These are phyloP conservation scores for Ophiostoma montium DNA, from an alignment of 2,329 filamentous ascomycete species.

Conservation along the genomic window DNA sequence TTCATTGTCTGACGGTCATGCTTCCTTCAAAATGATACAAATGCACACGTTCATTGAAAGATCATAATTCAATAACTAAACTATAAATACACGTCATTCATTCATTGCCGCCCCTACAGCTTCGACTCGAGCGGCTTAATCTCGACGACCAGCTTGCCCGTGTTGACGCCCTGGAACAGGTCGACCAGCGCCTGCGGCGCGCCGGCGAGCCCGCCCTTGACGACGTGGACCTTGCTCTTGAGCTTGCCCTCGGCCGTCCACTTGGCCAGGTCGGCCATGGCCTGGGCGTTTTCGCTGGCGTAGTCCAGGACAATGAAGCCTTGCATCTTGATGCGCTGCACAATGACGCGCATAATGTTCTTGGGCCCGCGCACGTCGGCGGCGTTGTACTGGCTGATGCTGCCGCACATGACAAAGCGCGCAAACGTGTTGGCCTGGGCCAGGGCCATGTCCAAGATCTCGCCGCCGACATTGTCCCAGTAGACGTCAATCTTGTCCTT, in stretches of 20 bases:
- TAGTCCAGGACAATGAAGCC: conserved; percentile 64
- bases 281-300: conserved; percentile 38
- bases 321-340: conserved; percentile 43
- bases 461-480: conserved; percentile 61
- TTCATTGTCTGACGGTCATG: too few species aligned
- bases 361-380: conserved; percentile 39
- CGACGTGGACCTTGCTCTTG: conserved; percentile 55
- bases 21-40: too few species aligned
- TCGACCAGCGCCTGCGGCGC: conserved; percentile 50
- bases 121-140: conserved; percentile 14
- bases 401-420: conserved; percentile 58
- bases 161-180: conserved; percentile 57
- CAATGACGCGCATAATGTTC: conserved; percentile 18
- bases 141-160: conserved; percentile 24
- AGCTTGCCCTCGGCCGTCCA: conserved; percentile 63
- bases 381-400: conserved; percentile 55
- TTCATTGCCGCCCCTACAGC: too few species aligned
- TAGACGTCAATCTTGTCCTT: conserved; percentile 48
- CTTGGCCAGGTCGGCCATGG: conserved; percentile 43
- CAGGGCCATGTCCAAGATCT: conserved; percentile 53
- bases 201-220: conserved; percentile 51
- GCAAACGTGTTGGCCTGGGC: conserved; percentile 45
- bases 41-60: too few species aligned
- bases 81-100: too few species aligned
- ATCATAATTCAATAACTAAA: too few species aligned